These are phyloP conservation scores for Mallotus repandus DNA, from an alignment of 441 rosid species.

Conservation along the genomic window DNA sequence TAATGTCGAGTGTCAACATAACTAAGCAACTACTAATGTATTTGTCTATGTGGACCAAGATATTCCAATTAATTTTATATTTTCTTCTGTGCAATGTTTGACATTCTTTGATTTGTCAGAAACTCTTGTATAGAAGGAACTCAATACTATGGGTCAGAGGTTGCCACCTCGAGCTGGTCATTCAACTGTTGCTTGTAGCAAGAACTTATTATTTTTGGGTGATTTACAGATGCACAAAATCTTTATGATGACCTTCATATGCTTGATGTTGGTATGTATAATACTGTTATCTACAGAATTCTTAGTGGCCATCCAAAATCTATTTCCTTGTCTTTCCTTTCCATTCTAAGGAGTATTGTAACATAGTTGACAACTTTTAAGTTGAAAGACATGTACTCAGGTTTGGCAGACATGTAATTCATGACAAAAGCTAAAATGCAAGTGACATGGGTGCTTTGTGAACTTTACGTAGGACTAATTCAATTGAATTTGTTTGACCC, in stretches of 20 bases:
- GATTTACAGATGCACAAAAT: conserved; percentile 87
- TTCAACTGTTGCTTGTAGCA: conserved; percentile 81
- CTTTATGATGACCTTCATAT: conserved; percentile 74
- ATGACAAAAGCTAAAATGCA: not conserved
- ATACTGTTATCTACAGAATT: conserved; percentile 10
- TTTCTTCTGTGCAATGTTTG: conserved; percentile 21
- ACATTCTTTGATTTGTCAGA: conserved; percentile 39
- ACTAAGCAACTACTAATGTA: not conserved
- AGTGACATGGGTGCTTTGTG: not conserved
- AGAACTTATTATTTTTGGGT: conserved; percentile 85
- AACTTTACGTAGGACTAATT: not conserved
- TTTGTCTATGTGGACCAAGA: conserved; percentile 13
- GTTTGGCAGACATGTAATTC: conserved; percentile 6
- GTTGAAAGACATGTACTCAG: not conserved
- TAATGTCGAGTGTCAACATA: not conserved
- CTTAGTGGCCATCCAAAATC: conserved; percentile 9
- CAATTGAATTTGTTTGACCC: not conserved
- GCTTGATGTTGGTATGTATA: conserved; percentile 82
- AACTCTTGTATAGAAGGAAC: conserved; percentile 84
- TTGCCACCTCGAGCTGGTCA: conserved; percentile 96
- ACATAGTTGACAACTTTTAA: not conserved
- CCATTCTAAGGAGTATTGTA: not conserved
- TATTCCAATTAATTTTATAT: conserved; percentile 9
- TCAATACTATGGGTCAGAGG: conserved; percentile 65
- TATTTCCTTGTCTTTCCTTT: not conserved